A percentile compares a stretch with the other conserved stretches of the same genome.
phyloP scores from a whole-genome alignment of 179 eudicot genomes.

The Amaranthus tricolor region DNA sequence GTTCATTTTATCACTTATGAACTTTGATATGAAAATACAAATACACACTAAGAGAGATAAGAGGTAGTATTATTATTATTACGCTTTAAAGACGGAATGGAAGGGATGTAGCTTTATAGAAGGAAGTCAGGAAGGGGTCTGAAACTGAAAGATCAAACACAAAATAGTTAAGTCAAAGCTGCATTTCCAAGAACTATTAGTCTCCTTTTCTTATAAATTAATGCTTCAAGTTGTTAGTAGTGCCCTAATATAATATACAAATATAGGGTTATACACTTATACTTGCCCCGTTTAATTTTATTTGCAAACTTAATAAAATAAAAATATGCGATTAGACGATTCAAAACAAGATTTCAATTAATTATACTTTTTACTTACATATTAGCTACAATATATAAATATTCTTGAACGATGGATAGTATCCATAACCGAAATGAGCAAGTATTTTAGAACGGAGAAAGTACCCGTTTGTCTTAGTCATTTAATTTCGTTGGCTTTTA shows the following conservation, averaged over 20 bases:
- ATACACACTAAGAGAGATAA: background rate
- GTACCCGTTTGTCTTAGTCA: too few relatives aligned
- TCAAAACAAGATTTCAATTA: too few relatives aligned
- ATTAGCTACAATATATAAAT: too few relatives aligned
- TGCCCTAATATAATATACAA: background rate
- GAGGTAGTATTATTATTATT: too few relatives aligned
- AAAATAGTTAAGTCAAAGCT: constrained; percentile 32
- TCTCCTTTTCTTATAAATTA: constrained; percentile 23
- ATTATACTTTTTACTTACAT: too few relatives aligned
- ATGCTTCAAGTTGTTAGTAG: constrained; percentile 1
- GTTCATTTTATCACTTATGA: constrained; percentile 11
- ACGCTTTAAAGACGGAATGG: constrained; percentile 1
- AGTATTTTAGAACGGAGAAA: too few relatives aligned
- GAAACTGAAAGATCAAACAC: background rate
- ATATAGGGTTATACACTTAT: too few relatives aligned
- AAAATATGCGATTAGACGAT: too few relatives aligned
- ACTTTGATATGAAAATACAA: constrained; percentile 1
- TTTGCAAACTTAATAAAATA: background rate
- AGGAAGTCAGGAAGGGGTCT: constrained; percentile 4
- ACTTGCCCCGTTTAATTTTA: too few relatives aligned
- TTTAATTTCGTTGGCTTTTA: too few relatives aligned
- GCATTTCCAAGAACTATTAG: constrained; percentile 32
- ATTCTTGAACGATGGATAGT: too few relatives aligned
- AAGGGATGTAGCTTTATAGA: constrained; percentile 21
- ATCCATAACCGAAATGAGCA: too few relatives aligned